Base-by-base conservation (phyloP, 2,329 filamentous ascomycete genomes). In the Ceratocystis destructans region DNA sequence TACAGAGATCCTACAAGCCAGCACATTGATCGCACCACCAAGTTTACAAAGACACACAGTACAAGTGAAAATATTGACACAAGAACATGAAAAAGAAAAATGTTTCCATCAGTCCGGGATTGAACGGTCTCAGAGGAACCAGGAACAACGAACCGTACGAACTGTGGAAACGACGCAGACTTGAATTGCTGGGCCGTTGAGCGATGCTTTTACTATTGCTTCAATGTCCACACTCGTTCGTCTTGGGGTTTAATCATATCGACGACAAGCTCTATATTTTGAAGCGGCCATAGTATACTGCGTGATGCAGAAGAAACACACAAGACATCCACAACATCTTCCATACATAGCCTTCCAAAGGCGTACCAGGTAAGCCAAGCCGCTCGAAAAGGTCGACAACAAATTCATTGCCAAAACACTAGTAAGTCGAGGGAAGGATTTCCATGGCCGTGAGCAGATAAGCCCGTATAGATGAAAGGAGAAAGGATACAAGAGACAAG, bases 211-310 rank as follows among this genome's bases (percentile, higher is more conserved):
- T 76, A 68, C 76, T 86, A 71, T 86, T 79, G 83, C 83, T 86
- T 86, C 83, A 84, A 76, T 84, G 83, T 86, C 83, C 83, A 85
- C 83, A 85, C 83, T 82, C 83, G 80, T 79, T 74, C 82, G 82
- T 78, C 64, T 57, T 65, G 57, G 64, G 28, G 41, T 48, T 53
- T 33, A 66, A 63, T 44, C 1, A 59, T 28, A 50, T 59, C 55
- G 59, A 64, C 62, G 68, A 64, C 67, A 69, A 69, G 68, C 67
- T 69, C 68, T 67, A 69, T 64, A 62, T 64, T 53, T 68, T 68
- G 67, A 68, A 68, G 67, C 67, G 64, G 53, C 7, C 8, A 12
- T 8, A 59, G 25, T 5, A 28, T 12, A 25, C 20, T 5, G 20
- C 12, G 5, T 46, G 2, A 17, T 37, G 33, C 61, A 10, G 20